A percentile compares a stretch with the other conserved stretches of the same genome.
These are phyloP conservation scores for Amanita jacksonii DNA, from an alignment of 768 basidiomycete genomes.

Conservation along the genomic window DNA sequence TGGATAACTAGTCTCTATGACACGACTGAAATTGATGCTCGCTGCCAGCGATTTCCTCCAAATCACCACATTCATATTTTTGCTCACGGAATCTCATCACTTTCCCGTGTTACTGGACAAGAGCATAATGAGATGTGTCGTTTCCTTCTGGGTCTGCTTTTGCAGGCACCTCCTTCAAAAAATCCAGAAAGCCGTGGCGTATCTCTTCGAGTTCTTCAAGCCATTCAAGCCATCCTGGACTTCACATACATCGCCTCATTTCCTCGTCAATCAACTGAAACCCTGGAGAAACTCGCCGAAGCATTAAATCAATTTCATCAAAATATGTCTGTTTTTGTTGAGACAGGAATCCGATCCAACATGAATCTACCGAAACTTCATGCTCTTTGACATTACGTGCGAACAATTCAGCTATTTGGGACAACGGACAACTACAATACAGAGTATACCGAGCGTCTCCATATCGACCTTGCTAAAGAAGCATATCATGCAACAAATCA, in stretches of 20 bases:
- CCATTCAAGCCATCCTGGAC: slow-evolving; percentile 14
- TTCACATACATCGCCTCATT: slow-evolving; percentile 17
- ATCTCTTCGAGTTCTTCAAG: slow-evolving; percentile 2
- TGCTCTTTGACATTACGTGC: slow-evolving; percentile 10
- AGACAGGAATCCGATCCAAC: slow-evolving; percentile 9
- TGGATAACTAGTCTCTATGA: slow-evolving; percentile 22
- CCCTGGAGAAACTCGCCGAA: slow-evolving; percentile 13
- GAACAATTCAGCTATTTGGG: slow-evolving; percentile 11
- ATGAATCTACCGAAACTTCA: slow-evolving; percentile 20
- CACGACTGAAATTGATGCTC: slow-evolving; percentile 25
- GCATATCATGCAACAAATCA: background rate
- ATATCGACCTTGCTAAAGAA: background rate
- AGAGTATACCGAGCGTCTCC: background rate
- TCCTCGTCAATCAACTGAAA: slow-evolving; percentile 7
- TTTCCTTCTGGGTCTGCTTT: slow-evolving; percentile 19
- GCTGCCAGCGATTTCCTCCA: slow-evolving; percentile 22
- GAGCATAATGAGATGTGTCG: slow-evolving; percentile 26
- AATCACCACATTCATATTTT: slow-evolving; percentile 25
- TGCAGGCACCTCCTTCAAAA: no score
- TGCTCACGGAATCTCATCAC: slow-evolving; percentile 24
- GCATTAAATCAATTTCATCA: slow-evolving; percentile 1
- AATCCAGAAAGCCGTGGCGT: no score
- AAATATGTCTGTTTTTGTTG: slow-evolving; percentile 14
- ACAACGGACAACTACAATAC: slow-evolving; percentile 12
- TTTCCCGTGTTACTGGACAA: slow-evolving; percentile 29